Percentiles rank a stretch among this genome's conserved stretches.
These are phyloP conservation scores for Boechera stricta DNA, from an alignment of 345 rosid genomes.

Conservation along the genomic window DNA sequence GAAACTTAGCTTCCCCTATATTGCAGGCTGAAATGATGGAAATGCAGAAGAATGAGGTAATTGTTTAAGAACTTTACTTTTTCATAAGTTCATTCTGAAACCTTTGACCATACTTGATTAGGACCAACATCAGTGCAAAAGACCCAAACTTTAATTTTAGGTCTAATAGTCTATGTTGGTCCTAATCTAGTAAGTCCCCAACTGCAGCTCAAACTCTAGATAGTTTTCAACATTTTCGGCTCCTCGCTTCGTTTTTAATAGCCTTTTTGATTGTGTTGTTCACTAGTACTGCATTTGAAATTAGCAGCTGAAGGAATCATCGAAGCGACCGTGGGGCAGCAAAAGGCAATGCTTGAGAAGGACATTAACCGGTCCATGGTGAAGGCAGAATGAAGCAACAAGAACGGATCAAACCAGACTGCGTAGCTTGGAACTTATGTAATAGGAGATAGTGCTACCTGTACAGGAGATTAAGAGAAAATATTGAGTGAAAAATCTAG, in stretches of 20 bases:
- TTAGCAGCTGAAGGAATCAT: conserved; percentile 53
- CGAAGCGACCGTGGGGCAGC: conserved; percentile 58
- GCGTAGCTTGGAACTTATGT: conserved; percentile 31
- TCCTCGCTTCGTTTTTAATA: neutral
- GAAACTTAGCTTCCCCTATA: conserved; percentile 36
- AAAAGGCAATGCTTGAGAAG: conserved; percentile 64
- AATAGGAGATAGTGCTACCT: conserved; percentile 44
- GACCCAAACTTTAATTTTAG: neutral
- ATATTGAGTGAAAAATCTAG: conserved; percentile 33
- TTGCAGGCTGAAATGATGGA: conserved; percentile 66
- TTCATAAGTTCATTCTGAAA: neutral
- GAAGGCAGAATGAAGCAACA: conserved; percentile 37
- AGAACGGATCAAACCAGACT: conserved; percentile 27
- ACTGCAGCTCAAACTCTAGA: neutral
- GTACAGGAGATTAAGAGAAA: conserved; percentile 41
- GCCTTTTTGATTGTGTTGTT: conserved; percentile 16
- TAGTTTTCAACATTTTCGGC: neutral
- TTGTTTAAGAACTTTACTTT: neutral
- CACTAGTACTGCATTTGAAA: conserved; percentile 16
- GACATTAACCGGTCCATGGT: conserved; percentile 80
- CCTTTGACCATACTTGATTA: conserved; percentile 6
- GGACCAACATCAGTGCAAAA: neutral
- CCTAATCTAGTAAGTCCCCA: neutral
- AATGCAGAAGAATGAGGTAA: conserved; percentile 69
- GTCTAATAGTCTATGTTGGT: neutral